These are phyloP conservation scores for Pinus tabuliformis DNA, from an alignment of 75 land plant genomes.

Conservation along the genomic window DNA sequence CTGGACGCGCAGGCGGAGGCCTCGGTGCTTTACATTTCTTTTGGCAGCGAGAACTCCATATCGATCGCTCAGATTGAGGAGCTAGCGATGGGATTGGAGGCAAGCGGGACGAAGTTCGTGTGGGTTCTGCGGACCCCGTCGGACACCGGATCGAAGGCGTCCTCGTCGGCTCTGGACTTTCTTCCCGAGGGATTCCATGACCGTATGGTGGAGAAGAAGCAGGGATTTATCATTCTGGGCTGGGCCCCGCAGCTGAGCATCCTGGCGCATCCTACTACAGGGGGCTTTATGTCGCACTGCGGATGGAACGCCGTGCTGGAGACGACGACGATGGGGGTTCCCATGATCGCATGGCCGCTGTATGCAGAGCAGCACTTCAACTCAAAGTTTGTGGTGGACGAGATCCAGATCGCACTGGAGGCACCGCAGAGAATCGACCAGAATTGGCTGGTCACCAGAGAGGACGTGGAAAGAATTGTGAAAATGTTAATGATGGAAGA, in stretches of 20 bases:
- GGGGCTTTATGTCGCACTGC: constrained; percentile 4
- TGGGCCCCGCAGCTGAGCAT: constrained; percentile 12
- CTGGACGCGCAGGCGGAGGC: constrained; percentile 16
- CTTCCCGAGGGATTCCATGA: not conserved
- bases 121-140: constrained; percentile 25
- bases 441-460: not conserved
- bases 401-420: not conserved
- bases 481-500: constrained; percentile 2
- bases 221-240: not conserved
- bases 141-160: not conserved
- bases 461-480: constrained; percentile 3
- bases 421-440: not conserved
- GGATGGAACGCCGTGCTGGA: constrained; percentile 14
- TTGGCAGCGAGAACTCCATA: constrained; percentile 16
- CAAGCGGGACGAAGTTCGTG: constrained; percentile 16
- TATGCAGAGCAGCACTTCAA: not conserved
- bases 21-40: constrained; percentile 25
- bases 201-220: not conserved
- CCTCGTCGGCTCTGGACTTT: not conserved
- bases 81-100: constrained; percentile 28
- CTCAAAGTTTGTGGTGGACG: constrained; percentile 5
- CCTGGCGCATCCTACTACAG: not conserved
- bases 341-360: constrained; percentile 11
- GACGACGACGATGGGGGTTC: constrained; percentile 1
- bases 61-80: constrained; percentile 12